Conservation (phyloP, 352 stramenopile species). For the Pythium biforme region DNA sequence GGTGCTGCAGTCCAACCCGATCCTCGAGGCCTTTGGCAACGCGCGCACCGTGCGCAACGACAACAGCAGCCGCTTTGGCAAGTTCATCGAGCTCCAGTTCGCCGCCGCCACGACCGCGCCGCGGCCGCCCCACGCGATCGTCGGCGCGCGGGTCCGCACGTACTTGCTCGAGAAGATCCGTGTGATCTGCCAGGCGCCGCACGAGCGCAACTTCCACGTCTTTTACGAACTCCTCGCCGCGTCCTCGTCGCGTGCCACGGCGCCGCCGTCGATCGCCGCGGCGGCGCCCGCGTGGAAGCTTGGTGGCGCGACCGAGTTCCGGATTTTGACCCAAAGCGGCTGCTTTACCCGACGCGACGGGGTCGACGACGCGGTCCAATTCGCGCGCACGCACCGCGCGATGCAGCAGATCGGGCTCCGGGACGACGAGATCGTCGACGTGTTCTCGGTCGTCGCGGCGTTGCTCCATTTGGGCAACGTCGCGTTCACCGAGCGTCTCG, state of each 20-base stretch:
- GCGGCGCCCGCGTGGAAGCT: slow-evolving; percentile 43
- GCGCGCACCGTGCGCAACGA: slow-evolving; percentile 86
- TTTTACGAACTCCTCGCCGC: slow-evolving; percentile 81
- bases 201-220: slow-evolving; percentile 88
- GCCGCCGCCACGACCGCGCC: slow-evolving; percentile 2
- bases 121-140: slow-evolving; percentile 32
- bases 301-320: slow-evolving; percentile 40
- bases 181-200: slow-evolving; percentile 70
- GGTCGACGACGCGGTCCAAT: slow-evolving; percentile 66
- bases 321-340: slow-evolving; percentile 66
- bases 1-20: slow-evolving; percentile 90
- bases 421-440: slow-evolving; percentile 48
- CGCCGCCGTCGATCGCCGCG: background rate
- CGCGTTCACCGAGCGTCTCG: slow-evolving; percentile 37
- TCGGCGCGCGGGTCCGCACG: slow-evolving; percentile 83
- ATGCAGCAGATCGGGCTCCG: slow-evolving; percentile 84
- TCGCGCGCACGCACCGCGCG: slow-evolving; percentile 49
- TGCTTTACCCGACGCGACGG: slow-evolving; percentile 68
- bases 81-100: slow-evolving; percentile 90
- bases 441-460: slow-evolving; percentile 76
- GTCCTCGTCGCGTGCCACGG: background rate
- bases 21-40: slow-evolving; percentile 90
- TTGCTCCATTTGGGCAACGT: slow-evolving; percentile 90
- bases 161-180: slow-evolving; percentile 96
- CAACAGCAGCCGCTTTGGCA: slow-evolving; percentile 89